Base-by-base conservation (phyloP, 768 basidiomycete genomes). In the Termitomyces sp. region DNA sequence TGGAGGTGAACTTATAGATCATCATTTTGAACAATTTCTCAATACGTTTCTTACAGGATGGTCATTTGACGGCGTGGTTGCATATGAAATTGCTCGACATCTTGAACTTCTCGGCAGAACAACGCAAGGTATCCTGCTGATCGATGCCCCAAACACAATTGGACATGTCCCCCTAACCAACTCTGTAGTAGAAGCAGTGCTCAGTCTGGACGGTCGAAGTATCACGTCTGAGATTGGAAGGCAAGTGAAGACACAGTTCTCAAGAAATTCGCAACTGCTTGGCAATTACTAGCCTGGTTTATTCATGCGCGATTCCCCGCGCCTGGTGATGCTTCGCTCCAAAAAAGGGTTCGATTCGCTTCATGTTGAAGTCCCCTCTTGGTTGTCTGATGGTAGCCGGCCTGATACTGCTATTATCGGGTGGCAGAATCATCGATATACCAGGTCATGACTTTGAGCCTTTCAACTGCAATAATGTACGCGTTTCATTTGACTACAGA, bases 31-130 rank as follows among this genome's bases (percentile, higher is more conserved):
- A 48, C 12, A 57, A 18, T 22, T 10, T 18, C 37, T 39, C 37
- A 39, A 41, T 31, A 59, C 22, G 4, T 29, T 58, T 6, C 56
- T 33, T 36, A 42, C 54, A 90, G 88, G 88, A 0, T 91, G 88
- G 88, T 91, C 88, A 2, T 87, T 91, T 60, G 88, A 88, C 15
- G 88, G 88, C 1, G 82, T 88, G 4, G 81, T 82, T 0, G 86
- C 88, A 0, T 89, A 82, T 62, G 88, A 89, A 63, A 70, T 81
- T 2, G 81, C 84, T 18, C 77, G 75, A 0, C 79, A 80, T 28
- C 77, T 90, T 18, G 58, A 72, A n/a, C 68, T 61, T 20, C 71
- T 65, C 5, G 81, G 79, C 3, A 62, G 78, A 9, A 51, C 60
- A 1, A 81, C 87, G 22, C 71, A 72, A 51, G 89, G 87, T 0